A percentile compares a stretch with the other conserved stretches of the same genome.
These are phyloP conservation scores for Laetiporus sulphureus DNA, from an alignment of 1,284 basidiomycete species.

Conservation along the genomic window DNA sequence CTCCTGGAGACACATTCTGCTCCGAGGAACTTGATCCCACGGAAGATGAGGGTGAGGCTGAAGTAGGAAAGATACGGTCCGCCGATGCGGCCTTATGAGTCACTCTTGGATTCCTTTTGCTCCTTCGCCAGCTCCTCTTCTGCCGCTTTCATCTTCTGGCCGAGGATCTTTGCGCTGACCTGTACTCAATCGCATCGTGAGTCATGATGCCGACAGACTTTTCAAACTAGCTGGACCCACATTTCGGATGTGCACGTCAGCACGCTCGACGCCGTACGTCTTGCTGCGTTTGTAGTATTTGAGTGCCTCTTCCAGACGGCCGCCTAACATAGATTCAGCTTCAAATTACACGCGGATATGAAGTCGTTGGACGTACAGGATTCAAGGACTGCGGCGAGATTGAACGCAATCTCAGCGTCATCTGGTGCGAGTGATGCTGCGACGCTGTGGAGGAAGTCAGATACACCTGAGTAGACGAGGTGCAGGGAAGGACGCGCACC, in stretches of 20 bases:
- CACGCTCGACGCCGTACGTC: constrained; percentile 77
- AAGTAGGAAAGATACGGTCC: no score
- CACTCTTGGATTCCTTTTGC: no score
- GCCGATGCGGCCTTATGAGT: no score
- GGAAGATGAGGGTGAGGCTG: no score
- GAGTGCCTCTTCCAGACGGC: constrained; percentile 75
- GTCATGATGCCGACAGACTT: not conserved
- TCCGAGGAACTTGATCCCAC: no score
- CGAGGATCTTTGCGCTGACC: constrained; percentile 78
- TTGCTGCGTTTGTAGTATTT: constrained; percentile 76
- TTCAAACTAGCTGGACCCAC: constrained; percentile 33
- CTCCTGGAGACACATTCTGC: no score
- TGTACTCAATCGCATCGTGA: constrained; percentile 18
- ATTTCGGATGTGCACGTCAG: constrained; percentile 82
- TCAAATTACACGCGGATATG: no score
- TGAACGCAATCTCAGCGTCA: constrained; percentile 94
- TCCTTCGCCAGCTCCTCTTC: no score
- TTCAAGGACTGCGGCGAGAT: constrained; percentile 87
- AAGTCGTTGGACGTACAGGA: constrained; percentile 52
- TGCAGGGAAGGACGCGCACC: constrained; percentile 39
- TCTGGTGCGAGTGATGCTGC: constrained; percentile 83
- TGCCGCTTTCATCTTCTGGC: constrained; percentile 50
- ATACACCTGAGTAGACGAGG: constrained; percentile 16
- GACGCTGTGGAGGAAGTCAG: constrained; percentile 43
- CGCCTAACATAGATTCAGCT: no score